Base-by-base conservation (phyloP, 768 basidiomycete species). In the Baorangia bicolor region DNA sequence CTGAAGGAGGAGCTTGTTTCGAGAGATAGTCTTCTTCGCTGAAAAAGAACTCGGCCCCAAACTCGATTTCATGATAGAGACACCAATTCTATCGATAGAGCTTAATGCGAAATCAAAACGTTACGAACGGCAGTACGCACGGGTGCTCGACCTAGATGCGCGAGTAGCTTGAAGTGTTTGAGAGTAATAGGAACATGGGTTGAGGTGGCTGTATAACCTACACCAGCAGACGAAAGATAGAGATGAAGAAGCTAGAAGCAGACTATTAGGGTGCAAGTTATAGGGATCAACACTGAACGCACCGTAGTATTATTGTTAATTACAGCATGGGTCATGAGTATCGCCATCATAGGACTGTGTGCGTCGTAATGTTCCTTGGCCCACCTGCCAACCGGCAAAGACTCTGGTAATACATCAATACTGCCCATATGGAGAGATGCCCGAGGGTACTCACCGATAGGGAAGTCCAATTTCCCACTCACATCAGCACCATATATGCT, bases 111-210 rank as follows among this genome's bases (percentile, higher is more conserved):
- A 53, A 49, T 20, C 20, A 23, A 47, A 28, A 21, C 4, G 13
- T 33, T 33, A 39, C 8, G 5, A 13, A 37, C n/a, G 16, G 23
- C 34, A 23, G n/a, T 49, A 69, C 86, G 63, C 64, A 86, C 86
- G 10, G 85, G 82, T 28, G 77, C 71, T 56, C 77, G 78, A 20
- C 87, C 88, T 18, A 92, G 71, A 41, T 78, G 81, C 4, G 88
- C 88, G 44, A 92, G 77, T n/a, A 87, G 64, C 65, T 84, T 81
- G 73, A 92, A 92, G 63, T 90, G 88, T 63, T 88, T 84, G 48
- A 92, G 72, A 6, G 89, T 91, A 31, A 90, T 65, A 21, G 89
- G 90, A 27, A 90, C 86, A 41, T 75, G 81, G 8, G 59, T 55
- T 27, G 60, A 56, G 14, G 62, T 58, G 27, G 64, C 51, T 23